Evolutionary conservation across 2,329 filamentous ascomycete genomes (phyloP).

Genomic region (Pyrenochaeta sp.): DNA sequence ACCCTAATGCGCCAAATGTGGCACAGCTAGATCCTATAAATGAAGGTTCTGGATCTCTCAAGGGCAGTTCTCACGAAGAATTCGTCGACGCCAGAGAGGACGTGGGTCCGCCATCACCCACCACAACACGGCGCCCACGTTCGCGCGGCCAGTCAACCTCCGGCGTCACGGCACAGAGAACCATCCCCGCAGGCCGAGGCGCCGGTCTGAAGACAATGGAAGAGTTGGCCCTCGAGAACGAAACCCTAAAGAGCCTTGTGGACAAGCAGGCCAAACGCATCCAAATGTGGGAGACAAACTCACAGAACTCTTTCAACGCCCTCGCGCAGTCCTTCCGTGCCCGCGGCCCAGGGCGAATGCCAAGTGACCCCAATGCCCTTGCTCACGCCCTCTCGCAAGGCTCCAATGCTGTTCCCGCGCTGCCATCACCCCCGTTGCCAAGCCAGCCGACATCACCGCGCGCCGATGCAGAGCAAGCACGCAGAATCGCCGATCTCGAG

Average conservation of each 20-base stretch:
- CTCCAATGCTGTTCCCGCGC: conserved; percentile 26
- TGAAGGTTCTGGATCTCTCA: conserved; percentile 49
- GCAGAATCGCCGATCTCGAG: conserved; percentile 37
- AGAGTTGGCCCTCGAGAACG: conserved; percentile 88
- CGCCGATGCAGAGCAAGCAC: conserved; percentile 8
- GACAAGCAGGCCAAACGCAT: conserved; percentile 87
- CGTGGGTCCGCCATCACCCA: conserved; percentile 57
- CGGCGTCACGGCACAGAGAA: conserved; percentile 36
- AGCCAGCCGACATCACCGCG: conserved; percentile 10
- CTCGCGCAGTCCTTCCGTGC: conserved; percentile 78
- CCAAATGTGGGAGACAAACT: conserved; percentile 92
- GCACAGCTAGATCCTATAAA: conserved; percentile 42
- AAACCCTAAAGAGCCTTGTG: conserved; percentile 81
- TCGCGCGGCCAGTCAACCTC: conserved; percentile 28
- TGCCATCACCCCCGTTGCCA: conserved; percentile 23
- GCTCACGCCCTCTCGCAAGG: conserved; percentile 38
- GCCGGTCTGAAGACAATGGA: conserved; percentile 74
- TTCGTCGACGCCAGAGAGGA: conserved; percentile 89
- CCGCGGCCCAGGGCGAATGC: conserved; percentile 24
- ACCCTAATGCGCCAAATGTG: conserved; percentile 40
- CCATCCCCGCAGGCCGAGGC: conserved; percentile 44
- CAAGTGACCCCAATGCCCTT: conserved; percentile 36
- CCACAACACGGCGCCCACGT: conserved; percentile 48
- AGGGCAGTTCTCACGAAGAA: conserved; percentile 65
- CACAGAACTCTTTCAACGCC: conserved; percentile 85